Conservation (phyloP, 2,329 filamentous ascomycete genomes). For the Tolypocladium ophioglossoides region DNA sequence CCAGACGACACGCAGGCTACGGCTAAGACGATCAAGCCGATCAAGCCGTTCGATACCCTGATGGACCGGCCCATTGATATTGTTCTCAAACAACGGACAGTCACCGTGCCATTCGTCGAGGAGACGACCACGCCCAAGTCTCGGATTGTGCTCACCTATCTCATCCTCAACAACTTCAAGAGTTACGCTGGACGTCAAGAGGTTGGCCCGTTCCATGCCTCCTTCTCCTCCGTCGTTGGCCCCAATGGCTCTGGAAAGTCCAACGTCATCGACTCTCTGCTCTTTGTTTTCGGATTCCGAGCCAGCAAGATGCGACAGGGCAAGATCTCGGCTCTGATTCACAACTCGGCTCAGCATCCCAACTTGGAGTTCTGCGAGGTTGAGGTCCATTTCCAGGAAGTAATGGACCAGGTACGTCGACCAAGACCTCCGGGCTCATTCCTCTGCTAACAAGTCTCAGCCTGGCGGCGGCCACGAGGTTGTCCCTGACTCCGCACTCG, state of each 20-base stretch:
- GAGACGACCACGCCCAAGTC: constrained; percentile 65
- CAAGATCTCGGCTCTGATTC: constrained; percentile 94
- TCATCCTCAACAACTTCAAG: constrained; percentile 95
- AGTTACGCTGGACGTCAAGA: constrained; percentile 94
- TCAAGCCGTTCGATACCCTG: constrained; percentile 66
- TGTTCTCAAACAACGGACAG: constrained; percentile 71
- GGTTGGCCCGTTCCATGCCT: constrained; percentile 92
- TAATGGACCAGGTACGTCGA: constrained; percentile 63
- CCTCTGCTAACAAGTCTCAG: constrained; percentile 25
- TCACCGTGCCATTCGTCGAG: constrained; percentile 58
- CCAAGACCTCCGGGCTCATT: too few relatives aligned
- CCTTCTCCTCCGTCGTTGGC: constrained; percentile 94
- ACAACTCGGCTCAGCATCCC: constrained; percentile 84
- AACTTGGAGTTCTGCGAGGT: constrained; percentile 89
- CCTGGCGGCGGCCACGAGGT: constrained; percentile 64
- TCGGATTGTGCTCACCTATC: constrained; percentile 84
- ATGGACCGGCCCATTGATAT: constrained; percentile 92
- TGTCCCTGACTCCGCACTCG: constrained; percentile 71
- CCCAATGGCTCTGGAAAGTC: constrained; percentile 98
- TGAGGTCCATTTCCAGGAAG: constrained; percentile 91
- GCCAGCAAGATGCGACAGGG: constrained; percentile 99
- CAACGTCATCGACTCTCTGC: constrained; percentile 93
- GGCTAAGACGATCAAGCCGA: constrained; percentile 45
- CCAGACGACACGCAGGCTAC: constrained; percentile 24
- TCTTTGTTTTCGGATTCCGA: constrained; percentile 98